Percentiles rank a stretch among this genome's conserved stretches.
phyloP scores from a whole-genome alignment of 169 alveolate genomes.

The Eimeria maxima region DNA sequence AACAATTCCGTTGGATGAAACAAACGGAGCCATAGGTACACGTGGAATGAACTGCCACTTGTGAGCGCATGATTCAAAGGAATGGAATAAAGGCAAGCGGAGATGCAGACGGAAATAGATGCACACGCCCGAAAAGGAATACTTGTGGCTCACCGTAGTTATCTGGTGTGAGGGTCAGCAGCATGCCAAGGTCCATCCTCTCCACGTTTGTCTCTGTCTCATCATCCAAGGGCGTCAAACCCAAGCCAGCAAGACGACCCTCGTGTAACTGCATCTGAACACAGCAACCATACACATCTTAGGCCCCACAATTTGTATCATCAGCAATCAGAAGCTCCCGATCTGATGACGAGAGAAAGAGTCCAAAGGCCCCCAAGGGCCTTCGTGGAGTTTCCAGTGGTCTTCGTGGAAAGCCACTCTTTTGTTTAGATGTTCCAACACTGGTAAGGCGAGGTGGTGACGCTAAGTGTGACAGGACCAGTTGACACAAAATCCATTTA shows the following conservation, averaged over 20 bases:
- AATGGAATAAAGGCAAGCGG: no score
- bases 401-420: neutral
- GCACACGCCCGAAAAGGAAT: neutral
- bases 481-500: neutral
- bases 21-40: neutral
- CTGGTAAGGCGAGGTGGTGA: neutral
- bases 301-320: neutral
- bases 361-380: slow-evolving; percentile 22
- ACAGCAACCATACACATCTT: neutral
- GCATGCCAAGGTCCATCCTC: slow-evolving; percentile 48
- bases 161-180: slow-evolving; percentile 43
- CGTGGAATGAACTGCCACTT: neutral
- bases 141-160: slow-evolving; percentile 49
- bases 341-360: neutral
- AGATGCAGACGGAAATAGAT: neutral
- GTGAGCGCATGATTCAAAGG: neutral
- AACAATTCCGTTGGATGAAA: neutral
- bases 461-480: neutral
- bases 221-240: slow-evolving; percentile 62
- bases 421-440: neutral
- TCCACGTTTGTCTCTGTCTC: neutral
- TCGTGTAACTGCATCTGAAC: slow-evolving; percentile 45
- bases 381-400: neutral
- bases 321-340: neutral
- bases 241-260: slow-evolving; percentile 64